Evolutionary conservation across 176 grass and related monocot genomes (phyloP), one percentile per base, ranked within the genome.

Genomic region (Cenchrus fungigraminus): DNA sequence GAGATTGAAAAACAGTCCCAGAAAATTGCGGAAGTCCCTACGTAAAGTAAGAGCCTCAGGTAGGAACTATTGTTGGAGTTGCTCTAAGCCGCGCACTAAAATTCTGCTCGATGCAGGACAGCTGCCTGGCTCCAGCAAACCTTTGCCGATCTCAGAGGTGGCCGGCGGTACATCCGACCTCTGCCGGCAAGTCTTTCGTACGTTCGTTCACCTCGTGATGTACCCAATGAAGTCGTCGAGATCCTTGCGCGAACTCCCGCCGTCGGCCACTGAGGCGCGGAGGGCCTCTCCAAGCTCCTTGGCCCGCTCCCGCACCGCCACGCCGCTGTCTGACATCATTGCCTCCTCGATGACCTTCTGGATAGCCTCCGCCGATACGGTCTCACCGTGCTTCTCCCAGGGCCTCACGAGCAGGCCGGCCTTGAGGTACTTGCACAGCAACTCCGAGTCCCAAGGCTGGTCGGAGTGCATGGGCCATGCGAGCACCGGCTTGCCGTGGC

Each of bases 401-500:
- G 79, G 68, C 77, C 74, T 75, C n/a, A 87, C 82, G 28, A 77
- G 52, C 9, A 91, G 49, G 8, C 84, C 79, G 6, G 50, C 64
- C 63, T 68, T 81, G 50, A 55, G 49, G 50, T 81, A 81, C 50
- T 81, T 81, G 79, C 79, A 81, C 5, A 81, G 28, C 1, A 81
- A 31, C 68, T 74, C 75, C 2, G 84, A 68, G 73, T 85, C 85
- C 69, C 55, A 53, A 6, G 90, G 86, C 70, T 91, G 86, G 63
- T 88, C 90, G 6, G 86, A 88, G 69, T 91, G 90, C 86, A 91
- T 91, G 0, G 90, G 82, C 90, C 90, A 91, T 32, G 77, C 71
- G 0, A 88, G 37, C 73, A 75, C 73, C 19, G 95, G 90, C 84
- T 89, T 85, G 14, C 92, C 95, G 37, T 86, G 84, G 88, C 86